These are phyloP conservation scores for Chlorella sp. DNA, from an alignment of 139 green algal species.

Conservation along the genomic window DNA sequence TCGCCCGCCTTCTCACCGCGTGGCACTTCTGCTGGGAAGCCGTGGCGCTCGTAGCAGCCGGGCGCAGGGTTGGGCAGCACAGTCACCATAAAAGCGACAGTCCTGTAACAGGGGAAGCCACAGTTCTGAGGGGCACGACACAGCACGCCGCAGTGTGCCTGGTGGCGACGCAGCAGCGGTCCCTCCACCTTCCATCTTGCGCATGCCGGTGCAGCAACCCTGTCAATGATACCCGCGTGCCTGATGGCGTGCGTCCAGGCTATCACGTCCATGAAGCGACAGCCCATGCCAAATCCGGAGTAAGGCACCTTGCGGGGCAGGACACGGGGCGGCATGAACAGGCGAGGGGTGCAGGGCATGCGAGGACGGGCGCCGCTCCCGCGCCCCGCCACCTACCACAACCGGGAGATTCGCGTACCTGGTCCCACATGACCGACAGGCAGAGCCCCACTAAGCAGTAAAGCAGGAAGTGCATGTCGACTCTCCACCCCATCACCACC, in stretches of 20 bases:
- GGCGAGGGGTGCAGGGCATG: background rate
- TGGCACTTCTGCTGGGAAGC: constrained; percentile 77
- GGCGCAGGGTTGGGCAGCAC: constrained; percentile 77
- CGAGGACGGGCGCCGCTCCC: background rate
- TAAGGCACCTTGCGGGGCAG: constrained; percentile 81
- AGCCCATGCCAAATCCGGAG: constrained; percentile 78
- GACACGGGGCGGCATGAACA: background rate
- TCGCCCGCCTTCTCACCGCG: too few relatives aligned
- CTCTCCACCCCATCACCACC: constrained; percentile 31
- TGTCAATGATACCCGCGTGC: too few relatives aligned
- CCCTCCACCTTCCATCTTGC: too few relatives aligned
- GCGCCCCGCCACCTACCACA: too few relatives aligned
- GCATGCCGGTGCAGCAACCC: too few relatives aligned
- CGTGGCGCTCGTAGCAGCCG: constrained; percentile 67
- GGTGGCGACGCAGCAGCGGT: too few relatives aligned
- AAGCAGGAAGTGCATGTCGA: constrained; percentile 69
- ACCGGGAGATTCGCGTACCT: too few relatives aligned
- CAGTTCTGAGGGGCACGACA: too few relatives aligned
- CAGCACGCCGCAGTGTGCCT: too few relatives aligned
- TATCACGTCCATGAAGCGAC: constrained; percentile 68
- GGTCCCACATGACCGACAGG: constrained; percentile 67
- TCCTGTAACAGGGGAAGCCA: too few relatives aligned
- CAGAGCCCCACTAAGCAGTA: constrained; percentile 57
- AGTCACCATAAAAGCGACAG: constrained; percentile 77
- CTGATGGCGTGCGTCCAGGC: constrained; percentile 54